A percentile compares a stretch with the other conserved stretches of the same genome.
Conservation (phyloP, 2,329 filamentous ascomycete species). For the Onygenales sp. region DNA sequence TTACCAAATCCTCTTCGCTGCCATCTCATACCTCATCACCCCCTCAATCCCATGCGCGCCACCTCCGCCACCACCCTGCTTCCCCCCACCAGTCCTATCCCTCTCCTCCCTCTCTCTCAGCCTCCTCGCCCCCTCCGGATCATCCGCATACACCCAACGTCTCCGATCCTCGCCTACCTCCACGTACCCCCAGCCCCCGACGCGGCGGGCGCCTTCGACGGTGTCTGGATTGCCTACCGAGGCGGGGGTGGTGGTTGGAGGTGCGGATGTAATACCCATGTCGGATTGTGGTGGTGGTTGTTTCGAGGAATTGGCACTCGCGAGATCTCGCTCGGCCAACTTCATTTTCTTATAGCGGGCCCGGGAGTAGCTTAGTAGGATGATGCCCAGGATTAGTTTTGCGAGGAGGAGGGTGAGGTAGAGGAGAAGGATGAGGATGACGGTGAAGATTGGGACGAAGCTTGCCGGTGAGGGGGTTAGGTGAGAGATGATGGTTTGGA, state of each 20-base stretch:
- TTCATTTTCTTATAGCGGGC: conserved; percentile 77
- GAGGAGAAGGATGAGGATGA: conserved; percentile 72
- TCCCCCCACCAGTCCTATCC: conserved; percentile 46
- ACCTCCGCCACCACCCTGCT: conserved; percentile 50
- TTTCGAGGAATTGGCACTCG: background rate
- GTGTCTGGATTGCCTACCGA: conserved; percentile 41
- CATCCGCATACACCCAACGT: conserved; percentile 78
- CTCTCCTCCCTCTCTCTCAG: conserved; percentile 54
- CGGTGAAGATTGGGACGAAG: conserved; percentile 46
- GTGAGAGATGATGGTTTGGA: conserved; percentile 32
- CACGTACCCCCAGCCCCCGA: conserved; percentile 74
- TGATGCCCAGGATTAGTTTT: conserved; percentile 83
- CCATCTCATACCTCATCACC: conserved; percentile 83
- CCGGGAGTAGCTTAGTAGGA: conserved; percentile 68
- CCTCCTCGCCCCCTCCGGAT: conserved; percentile 59
- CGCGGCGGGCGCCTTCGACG: conserved; percentile 62
- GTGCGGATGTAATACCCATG: conserved; percentile 3
- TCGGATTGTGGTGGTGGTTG: conserved; percentile 3
- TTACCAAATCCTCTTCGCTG: conserved; percentile 92
- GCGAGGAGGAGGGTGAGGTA: conserved; percentile 77
- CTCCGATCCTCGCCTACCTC: conserved; percentile 84
- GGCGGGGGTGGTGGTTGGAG: background rate
- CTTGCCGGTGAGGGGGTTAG: conserved; percentile 33
- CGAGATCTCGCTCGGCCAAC: conserved; percentile 44
- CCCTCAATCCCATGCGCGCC: conserved; percentile 51